A percentile compares a stretch with the other conserved stretches of the same genome.
Evolutionary conservation across 192 early-diverging fungal species (phyloP).

Genomic region (Coemansia javaensis): DNA sequence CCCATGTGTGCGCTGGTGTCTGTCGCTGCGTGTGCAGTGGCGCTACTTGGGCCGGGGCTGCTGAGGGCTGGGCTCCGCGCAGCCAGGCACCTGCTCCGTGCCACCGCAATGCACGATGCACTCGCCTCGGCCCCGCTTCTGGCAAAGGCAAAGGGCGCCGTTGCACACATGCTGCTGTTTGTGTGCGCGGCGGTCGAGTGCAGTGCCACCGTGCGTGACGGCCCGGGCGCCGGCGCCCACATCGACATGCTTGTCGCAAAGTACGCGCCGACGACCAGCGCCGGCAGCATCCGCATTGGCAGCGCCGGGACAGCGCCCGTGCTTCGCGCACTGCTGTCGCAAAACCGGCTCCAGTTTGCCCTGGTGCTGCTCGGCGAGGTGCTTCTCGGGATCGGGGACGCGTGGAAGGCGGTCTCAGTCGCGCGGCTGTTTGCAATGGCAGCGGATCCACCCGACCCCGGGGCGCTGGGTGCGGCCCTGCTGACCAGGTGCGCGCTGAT

Average conservation of each 20-base stretch:
- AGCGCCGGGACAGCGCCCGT: constrained; percentile 2
- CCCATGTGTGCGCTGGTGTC: no score
- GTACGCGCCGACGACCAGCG: background rate
- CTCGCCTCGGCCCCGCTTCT: background rate
- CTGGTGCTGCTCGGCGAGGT: constrained; percentile 1
- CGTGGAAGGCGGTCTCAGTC: constrained; percentile 10
- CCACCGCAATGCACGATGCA: background rate
- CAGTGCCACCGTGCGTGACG: background rate
- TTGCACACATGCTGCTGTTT: background rate
- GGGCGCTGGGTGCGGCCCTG: background rate
- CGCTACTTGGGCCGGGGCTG: no score
- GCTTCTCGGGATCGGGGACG: constrained; percentile 3
- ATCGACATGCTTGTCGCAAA: background rate
- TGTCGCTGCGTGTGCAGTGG: no score
- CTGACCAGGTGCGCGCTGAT: background rate
- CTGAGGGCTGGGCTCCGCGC: no score
- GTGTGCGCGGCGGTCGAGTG: background rate
- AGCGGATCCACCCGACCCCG: background rate
- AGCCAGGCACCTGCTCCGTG: background rate
- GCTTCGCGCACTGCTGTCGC: constrained; percentile 1
- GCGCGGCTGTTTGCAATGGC: constrained; percentile 8
- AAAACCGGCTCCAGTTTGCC: background rate
- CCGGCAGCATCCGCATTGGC: background rate
- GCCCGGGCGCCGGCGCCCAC: background rate
- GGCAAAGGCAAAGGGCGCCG: background rate